phyloP scores from a whole-genome alignment of 139 green algal species.

The Desmodesmus armatus region DNA sequence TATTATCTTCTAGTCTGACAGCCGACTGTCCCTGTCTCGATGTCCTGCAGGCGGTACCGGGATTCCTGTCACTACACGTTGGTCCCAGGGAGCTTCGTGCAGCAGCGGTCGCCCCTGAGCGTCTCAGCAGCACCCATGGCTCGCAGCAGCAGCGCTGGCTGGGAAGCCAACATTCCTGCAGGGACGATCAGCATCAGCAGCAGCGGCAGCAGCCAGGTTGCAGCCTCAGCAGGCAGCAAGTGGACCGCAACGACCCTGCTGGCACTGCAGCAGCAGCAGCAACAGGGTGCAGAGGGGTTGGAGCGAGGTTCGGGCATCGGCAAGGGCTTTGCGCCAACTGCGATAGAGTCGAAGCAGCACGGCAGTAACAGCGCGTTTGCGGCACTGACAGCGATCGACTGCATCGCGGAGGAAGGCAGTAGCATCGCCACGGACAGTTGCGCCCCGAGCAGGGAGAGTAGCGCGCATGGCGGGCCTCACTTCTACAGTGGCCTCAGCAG shows the following conservation, averaged over 20 bases:
- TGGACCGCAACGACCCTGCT: too few species aligned
- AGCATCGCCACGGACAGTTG: slow-evolving; percentile 31
- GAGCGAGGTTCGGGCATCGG: slow-evolving; percentile 6
- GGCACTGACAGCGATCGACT: slow-evolving; percentile 45
- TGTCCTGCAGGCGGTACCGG: background rate
- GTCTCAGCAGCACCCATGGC: background rate
- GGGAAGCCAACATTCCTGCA: background rate
- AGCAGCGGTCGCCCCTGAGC: slow-evolving; percentile 18
- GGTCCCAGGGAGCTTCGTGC: slow-evolving; percentile 18
- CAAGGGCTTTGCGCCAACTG: background rate
- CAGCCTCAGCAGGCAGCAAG: background rate
- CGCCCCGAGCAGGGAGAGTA: slow-evolving; percentile 20
- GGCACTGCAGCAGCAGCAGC: background rate
- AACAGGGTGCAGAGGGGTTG: background rate
- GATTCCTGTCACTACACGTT: slow-evolving; percentile 20
- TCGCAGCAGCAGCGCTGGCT: background rate
- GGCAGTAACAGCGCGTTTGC: slow-evolving; percentile 36
- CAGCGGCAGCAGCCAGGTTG: slow-evolving; percentile 9
- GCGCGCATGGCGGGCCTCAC: slow-evolving; percentile 12
- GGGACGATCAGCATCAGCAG: background rate
- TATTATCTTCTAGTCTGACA: background rate
- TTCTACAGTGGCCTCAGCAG: slow-evolving; percentile 1
- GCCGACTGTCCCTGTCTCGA: background rate
- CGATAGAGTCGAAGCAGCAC: slow-evolving; percentile 44
- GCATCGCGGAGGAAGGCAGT: slow-evolving; percentile 37